Evolutionary conservation across 2,329 filamentous ascomycete genomes (phyloP), one percentile per base, ranked within the genome.

Genomic region (Pseudofabraea citricarpa): DNA sequence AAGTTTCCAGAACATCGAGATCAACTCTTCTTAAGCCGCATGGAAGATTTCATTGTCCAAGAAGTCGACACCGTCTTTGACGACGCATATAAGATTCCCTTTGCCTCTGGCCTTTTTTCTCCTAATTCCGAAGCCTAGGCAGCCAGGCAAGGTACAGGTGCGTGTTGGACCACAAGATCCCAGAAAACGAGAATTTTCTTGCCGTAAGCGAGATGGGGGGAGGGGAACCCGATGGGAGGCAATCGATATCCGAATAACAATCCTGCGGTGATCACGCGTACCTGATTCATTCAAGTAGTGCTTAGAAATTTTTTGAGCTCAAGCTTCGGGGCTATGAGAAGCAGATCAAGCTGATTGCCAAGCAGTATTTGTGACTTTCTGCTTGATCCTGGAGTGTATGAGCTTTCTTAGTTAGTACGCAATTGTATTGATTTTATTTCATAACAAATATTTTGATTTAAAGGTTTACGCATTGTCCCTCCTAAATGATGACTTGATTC

Each of bases 11-110:
- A 60, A 65, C 12, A 52, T 73, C 7, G 63, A 72, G 15, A 66
- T 73, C 39, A 72, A 70, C 2, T 64, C 60, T 5, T 71, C 67
- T 2, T 53, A 60, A 24, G 48, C 53, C 1, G 70, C 78, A 0
- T 46, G 49, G 44, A 49, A 26, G 46, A 50, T 9, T 49, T 54
- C 42, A 51, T 54, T 29, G 33, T 41, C 18, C 50, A 49, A 20
- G 48, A 52, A 37, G 48, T 49, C 8, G 54, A 56, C 22, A 53
- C 47, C 3, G 46, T 56, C 6, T 56, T 51, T 39, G 43, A 49
- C 19, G 52, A 51, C 19, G 41, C 22, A 9, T 51, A 54, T 24
- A 13, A 51, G 31, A 52, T 51, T 24, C 52, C 51, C 2, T 47
- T 50, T 8, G 48, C 53, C 19, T 31, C 40, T 7, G 49, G 49